phyloP scores from a whole-genome alignment of 805 yeast genomes.

The Blastobotrys peoriensis region DNA sequence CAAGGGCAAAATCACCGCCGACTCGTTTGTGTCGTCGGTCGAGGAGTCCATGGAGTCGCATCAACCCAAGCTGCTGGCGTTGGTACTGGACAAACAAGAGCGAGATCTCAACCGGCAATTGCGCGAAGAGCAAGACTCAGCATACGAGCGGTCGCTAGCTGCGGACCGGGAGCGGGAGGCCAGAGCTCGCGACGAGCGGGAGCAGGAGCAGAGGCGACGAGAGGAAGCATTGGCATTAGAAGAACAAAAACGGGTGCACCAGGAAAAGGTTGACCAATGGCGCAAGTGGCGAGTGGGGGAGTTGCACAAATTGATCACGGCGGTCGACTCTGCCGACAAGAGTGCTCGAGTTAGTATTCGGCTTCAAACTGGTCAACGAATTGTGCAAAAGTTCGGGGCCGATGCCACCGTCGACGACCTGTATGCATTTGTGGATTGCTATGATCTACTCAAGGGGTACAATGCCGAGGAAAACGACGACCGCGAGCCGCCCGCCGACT shows the following conservation, averaged over 20 bases:
- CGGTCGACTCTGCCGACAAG: slow-evolving; percentile 9
- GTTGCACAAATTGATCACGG: slow-evolving; percentile 3
- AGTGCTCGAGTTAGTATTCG: slow-evolving; percentile 66
- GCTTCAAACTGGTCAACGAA: slow-evolving; percentile 55
- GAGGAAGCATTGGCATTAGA: slow-evolving; percentile 11
- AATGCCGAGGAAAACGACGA: slow-evolving; percentile 19
- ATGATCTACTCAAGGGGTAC: slow-evolving; percentile 22
- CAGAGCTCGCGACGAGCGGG: slow-evolving; percentile 21
- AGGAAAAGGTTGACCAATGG: slow-evolving; percentile 36
- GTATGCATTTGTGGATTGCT: slow-evolving; percentile 63
- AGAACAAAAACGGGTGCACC: slow-evolving; percentile 13
- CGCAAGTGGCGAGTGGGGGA: slow-evolving; percentile 40
- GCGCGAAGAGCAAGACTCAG: slow-evolving; percentile 68
- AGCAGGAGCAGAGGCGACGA: slow-evolving; percentile 18
- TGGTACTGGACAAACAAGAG: slow-evolving; percentile 60
- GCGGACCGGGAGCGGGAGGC: slow-evolving; percentile 52
- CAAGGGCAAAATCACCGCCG: slow-evolving; percentile 47
- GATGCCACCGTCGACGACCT: slow-evolving; percentile 52
- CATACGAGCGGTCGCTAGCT: slow-evolving; percentile 64
- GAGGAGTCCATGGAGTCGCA: slow-evolving; percentile 47
- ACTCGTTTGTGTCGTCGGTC: slow-evolving; percentile 39
- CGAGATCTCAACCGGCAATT: slow-evolving; percentile 50
- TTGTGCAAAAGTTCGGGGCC: slow-evolving; percentile 44
- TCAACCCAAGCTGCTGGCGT: slow-evolving; percentile 48
- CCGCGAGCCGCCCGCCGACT: slow-evolving; percentile 31